Evolutionary conservation across 1,139 yeast species (phyloP).

Genomic region (Sugiyamaella grinbergsii): DNA sequence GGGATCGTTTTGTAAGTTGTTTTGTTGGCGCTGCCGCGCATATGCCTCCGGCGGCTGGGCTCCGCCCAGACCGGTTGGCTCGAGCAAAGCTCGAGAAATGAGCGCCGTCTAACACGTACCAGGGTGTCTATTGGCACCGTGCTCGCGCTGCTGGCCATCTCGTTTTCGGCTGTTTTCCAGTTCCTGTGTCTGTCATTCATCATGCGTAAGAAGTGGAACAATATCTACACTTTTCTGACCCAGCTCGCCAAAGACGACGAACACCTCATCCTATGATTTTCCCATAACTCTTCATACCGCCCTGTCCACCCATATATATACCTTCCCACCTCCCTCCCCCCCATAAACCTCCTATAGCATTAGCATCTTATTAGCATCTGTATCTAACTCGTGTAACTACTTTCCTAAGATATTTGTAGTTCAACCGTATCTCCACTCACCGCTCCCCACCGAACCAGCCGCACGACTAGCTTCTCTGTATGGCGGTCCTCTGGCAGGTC

Average conservation of each 20-base stretch:
- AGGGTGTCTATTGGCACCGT: conserved; percentile 19
- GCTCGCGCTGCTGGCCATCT: conserved; percentile 22
- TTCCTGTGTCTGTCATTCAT: conserved; percentile 29
- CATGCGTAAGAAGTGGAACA: conserved; percentile 31
- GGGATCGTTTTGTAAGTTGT: conserved; percentile 17
- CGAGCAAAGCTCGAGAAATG: background rate
- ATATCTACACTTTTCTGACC: conserved; percentile 12
- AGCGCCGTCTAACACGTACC: background rate
- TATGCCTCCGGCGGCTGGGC: too few relatives aligned
- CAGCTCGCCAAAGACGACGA: conserved; percentile 10
- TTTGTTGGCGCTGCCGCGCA: too few relatives aligned
- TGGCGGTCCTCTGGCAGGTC: too few relatives aligned
- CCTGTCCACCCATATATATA: too few relatives aligned
- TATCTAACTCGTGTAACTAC: background rate
- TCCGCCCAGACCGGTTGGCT: background rate
- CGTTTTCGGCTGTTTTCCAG: conserved; percentile 32
- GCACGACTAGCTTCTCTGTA: too few relatives aligned
- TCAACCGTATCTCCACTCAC: too few relatives aligned
- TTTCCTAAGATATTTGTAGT: too few relatives aligned
- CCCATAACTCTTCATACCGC: too few relatives aligned
- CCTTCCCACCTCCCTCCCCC: too few relatives aligned
- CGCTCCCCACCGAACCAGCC: too few relatives aligned
- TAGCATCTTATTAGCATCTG: background rate
- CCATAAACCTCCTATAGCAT: background rate
- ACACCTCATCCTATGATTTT: background rate